Conservation (phyloP, 768 basidiomycete species). For the Amanita polypyramis region DNA sequence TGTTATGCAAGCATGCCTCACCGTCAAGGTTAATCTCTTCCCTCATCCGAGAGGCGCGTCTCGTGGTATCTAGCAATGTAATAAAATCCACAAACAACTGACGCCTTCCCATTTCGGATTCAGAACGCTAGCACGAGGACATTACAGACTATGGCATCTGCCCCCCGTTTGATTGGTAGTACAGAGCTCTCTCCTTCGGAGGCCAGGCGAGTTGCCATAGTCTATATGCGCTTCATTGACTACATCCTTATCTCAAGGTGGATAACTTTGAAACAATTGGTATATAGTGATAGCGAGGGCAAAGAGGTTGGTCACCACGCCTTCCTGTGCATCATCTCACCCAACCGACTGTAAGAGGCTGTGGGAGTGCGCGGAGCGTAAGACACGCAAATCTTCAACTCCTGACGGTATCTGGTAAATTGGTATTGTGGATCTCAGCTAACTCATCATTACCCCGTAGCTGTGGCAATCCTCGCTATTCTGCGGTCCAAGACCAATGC, state of each 20-base stretch:
- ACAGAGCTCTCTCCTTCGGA: neutral
- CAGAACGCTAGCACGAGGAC: neutral
- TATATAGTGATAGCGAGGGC: slow-evolving; percentile 71
- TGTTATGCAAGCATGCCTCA: no score
- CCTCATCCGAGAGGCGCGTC: neutral
- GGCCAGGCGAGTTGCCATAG: neutral
- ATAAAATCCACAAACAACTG: no score
- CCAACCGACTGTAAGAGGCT: slow-evolving; percentile 35
- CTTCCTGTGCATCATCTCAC: neutral
- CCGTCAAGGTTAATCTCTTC: no score
- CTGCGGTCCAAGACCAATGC: slow-evolving; percentile 63
- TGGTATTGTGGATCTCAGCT: neutral
- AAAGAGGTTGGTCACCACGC: slow-evolving; percentile 36
- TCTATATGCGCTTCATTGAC: neutral
- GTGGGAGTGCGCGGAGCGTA: slow-evolving; percentile 90
- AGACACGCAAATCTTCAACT: slow-evolving; percentile 63
- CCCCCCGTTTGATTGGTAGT: neutral
- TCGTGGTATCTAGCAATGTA: no score
- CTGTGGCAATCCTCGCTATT: slow-evolving; percentile 77
- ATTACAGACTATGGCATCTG: neutral
- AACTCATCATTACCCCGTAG: slow-evolving; percentile 24
- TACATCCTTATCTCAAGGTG: slow-evolving; percentile 39
- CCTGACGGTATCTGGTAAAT: slow-evolving; percentile 57
- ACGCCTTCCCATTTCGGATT: neutral
- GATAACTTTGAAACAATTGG: slow-evolving; percentile 75